phyloP scores from a whole-genome alignment of 2,329 filamentous ascomycete species.

The Fusarium heterosporum region DNA sequence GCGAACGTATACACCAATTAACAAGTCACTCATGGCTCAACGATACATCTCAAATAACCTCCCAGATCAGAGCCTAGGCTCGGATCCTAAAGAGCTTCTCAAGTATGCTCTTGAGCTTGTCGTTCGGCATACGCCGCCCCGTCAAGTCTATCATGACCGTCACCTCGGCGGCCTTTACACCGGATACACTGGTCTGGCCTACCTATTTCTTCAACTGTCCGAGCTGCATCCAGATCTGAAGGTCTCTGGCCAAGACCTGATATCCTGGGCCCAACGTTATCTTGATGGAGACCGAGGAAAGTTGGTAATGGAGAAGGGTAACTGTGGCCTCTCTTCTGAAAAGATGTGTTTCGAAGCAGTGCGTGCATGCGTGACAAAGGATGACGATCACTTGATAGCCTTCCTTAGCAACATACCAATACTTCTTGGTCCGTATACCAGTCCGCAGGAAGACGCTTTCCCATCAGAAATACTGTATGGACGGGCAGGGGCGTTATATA shows the following conservation, averaged over 20 bases:
- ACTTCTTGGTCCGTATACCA: slow-evolving; percentile 48
- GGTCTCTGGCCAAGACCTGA: slow-evolving; percentile 56
- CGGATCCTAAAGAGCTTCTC: slow-evolving; percentile 48
- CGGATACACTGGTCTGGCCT: slow-evolving; percentile 67
- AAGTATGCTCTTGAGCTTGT: slow-evolving; percentile 53
- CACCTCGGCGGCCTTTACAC: slow-evolving; percentile 62
- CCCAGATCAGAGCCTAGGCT: slow-evolving; percentile 47
- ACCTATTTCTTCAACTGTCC: slow-evolving; percentile 65
- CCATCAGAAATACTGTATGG: slow-evolving; percentile 75
- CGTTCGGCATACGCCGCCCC: slow-evolving; percentile 53
- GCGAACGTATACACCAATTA: slow-evolving; percentile 10
- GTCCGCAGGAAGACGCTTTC: slow-evolving; percentile 53
- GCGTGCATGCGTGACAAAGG: slow-evolving; percentile 56
- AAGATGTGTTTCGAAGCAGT: slow-evolving; percentile 61
- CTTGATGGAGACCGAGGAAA: slow-evolving; percentile 55
- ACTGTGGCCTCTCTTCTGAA: slow-evolving; percentile 65
- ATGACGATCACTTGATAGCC: slow-evolving; percentile 52
- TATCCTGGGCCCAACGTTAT: slow-evolving; percentile 62
- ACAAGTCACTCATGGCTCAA: slow-evolving; percentile 39
- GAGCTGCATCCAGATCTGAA: slow-evolving; percentile 56
- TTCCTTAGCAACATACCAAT: slow-evolving; percentile 56
- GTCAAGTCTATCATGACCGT: slow-evolving; percentile 49
- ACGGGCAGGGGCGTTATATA: slow-evolving; percentile 74
- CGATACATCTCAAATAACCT: slow-evolving; percentile 53
- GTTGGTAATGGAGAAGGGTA: slow-evolving; percentile 53